Evolutionary conservation across 2,329 filamentous ascomycete species (phyloP).

Genomic region (Calonectria multiphialidica): DNA sequence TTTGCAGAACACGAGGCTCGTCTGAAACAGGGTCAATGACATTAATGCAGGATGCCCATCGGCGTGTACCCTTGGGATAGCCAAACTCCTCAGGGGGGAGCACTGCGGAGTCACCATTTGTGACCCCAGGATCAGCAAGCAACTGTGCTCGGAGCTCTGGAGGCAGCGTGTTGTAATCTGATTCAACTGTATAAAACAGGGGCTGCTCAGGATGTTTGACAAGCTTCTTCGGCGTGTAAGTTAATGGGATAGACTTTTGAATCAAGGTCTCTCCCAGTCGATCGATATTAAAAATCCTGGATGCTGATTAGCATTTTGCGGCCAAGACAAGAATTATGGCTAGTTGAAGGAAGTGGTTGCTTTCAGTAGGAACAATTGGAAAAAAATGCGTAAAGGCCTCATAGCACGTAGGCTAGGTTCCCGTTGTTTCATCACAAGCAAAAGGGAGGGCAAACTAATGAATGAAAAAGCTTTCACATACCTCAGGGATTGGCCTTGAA

Average conservation of each 20-base stretch:
- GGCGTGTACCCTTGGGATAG: constrained; percentile 83
- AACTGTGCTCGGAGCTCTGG: constrained; percentile 82
- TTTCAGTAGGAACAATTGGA: constrained; percentile 99
- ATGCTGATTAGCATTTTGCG: constrained; percentile 48
- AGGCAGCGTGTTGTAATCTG: constrained; percentile 91
- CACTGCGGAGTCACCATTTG: constrained; percentile 78
- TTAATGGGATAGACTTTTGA: constrained; percentile 86
- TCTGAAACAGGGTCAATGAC: constrained; percentile 85
- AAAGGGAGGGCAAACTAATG: constrained; percentile 48
- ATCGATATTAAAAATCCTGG: constrained; percentile 90
- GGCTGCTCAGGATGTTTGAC: constrained; percentile 89
- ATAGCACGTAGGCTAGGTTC: constrained; percentile 68
- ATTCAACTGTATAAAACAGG: constrained; percentile 93
- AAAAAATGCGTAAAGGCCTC: constrained; percentile 68
- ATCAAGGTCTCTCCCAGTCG: constrained; percentile 87
- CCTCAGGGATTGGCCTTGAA: constrained; percentile 89
- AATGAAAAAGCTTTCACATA: constrained; percentile 59
- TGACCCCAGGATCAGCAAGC: constrained; percentile 76
- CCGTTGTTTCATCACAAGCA: constrained; percentile 73
- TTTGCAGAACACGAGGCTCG: constrained; percentile 78
- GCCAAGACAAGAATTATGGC: not conserved
- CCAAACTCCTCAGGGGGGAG: constrained; percentile 88
- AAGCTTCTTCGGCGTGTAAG: constrained; percentile 91
- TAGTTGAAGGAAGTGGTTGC: constrained; percentile 30
- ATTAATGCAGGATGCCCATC: constrained; percentile 97